Base-by-base conservation (phyloP, 1,284 basidiomycete genomes). In the Tilletia caries region DNA sequence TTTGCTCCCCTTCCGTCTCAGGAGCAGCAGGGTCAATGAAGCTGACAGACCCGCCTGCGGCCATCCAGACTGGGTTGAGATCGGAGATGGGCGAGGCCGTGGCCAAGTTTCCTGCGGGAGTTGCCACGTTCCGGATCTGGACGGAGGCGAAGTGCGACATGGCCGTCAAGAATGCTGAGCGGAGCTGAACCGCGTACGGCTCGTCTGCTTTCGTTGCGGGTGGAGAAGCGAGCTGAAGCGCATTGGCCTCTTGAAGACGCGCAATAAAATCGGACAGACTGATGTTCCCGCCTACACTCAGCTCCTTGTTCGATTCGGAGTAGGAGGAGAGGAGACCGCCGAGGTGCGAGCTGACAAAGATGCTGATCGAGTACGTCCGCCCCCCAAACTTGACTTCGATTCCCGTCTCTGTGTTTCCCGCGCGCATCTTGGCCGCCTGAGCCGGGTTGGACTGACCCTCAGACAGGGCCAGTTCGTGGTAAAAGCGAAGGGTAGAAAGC, bases 41-140 rank as follows among this genome's bases (percentile, higher is more conserved):
- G 1, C 72, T 75, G 1, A 77, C 71, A 25, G 75, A 72, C 33
- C 76, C 74, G 25, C 79, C 79, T 6, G 72, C 68, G 1, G 84
- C 84, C 6, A 84, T 76, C 84, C 83, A 84, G 50, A 84, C 81
- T 0, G 84, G 84, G 67, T 84, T 84, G 27, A 84, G 73, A 68
- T 84, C 84, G 64, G 79, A 82, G 68, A 83, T 83, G 44, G 82
- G 83, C 48, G 78, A 80, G 13, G 84, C 84, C 2, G 84, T 84
- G 0, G 79, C 80, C 60, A 84, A 79, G 72, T 84, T 84, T 15
- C 84, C 84, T 0, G 77, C 83, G 34, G 83, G 67, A 2, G 73
- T 75, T 2, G 84, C 83, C 4, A 83, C 82, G 68, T 84, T 84
- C 29, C 84, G 72, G 46, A 84, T 82, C 68, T 84, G 83, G 1